Base-by-base conservation (phyloP, 129 eudicot species). In the Chrysanthemum makinoi region DNA sequence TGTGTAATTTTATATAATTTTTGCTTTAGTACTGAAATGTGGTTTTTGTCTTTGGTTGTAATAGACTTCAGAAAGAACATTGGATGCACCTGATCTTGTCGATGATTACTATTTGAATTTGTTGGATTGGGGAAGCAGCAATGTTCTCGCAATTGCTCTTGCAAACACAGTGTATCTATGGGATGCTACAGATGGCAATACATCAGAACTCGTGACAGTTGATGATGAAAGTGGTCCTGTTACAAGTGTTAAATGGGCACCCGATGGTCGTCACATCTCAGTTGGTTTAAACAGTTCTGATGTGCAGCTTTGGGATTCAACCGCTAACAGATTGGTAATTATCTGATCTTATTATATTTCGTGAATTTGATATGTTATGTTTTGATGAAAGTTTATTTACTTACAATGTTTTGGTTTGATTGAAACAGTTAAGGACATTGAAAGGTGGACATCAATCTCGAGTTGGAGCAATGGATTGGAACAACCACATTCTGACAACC, bases 401-500 rank as follows among this genome's bases (percentile, higher is more conserved):
- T 10, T 15, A 6, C 0, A 16, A 3, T 52, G 6, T 52, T 52
- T 52, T 52, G 19, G 19, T 52, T 19, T 46, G 53, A 56, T 67
- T 68, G 26, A 14, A 22, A 76, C 88, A 94, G 96, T 73, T 94
- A 57, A 82, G 98, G 69, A 89, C 91, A 3, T 63, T 93, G 80
- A 85, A 61, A 82, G 98, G 93, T 2, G 80, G 95, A 73, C 98
- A 94, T 69, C 57, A 54, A 22, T 83, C 95, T 11, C 80, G 96
- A 22, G 96, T 94, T 11, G 96, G 98, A 39, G 81, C 98, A 8
- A 20, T 89, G n/a, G 98, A 88, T 44, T 94, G 98, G 97, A 94
- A 89, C 89, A 84, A 73, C 62, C 89, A 89, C 75, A 84, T 94
- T 49, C 74, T 93, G 77, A 89, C 96, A 3, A 87, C 95, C 1